Percentiles rank a stretch among this genome's conserved stretches.
Conservation (phyloP, 192 early-diverging fungal genomes). For the Linnemannia exigua region DNA sequence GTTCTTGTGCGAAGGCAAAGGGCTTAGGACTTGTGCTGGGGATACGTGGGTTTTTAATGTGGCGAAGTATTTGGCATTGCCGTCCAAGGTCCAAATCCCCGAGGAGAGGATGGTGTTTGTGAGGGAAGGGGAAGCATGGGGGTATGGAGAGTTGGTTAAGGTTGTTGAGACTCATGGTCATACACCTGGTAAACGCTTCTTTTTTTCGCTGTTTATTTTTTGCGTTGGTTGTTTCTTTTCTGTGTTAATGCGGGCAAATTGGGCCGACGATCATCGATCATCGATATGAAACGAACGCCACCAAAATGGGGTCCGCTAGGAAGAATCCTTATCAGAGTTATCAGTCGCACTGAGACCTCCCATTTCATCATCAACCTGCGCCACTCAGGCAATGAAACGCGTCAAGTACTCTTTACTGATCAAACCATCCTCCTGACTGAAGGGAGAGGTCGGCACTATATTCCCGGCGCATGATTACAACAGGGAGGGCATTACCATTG, state of each 20-base stretch:
- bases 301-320: neutral
- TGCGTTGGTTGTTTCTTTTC: neutral
- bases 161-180: slow-evolving; percentile 36
- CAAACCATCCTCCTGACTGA: neutral
- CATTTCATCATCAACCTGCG: too few relatives aligned
- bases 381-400: too few relatives aligned
- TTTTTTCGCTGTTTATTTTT: neutral
- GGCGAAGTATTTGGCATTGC: slow-evolving; percentile 11
- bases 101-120: slow-evolving; percentile 24
- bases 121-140: slow-evolving; percentile 28
- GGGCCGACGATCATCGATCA: neutral
- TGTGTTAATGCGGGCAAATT: neutral
- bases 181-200: slow-evolving; percentile 32
- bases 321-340: too few relatives aligned
- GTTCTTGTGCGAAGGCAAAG: slow-evolving; percentile 34
- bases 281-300: neutral
- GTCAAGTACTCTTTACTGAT: too few relatives aligned
- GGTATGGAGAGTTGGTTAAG: slow-evolving; percentile 21
- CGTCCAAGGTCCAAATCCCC: slow-evolving; percentile 11
- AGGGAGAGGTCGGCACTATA: slow-evolving; percentile 26
- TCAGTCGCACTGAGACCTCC: too few relatives aligned
- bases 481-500: slow-evolving; percentile 27
- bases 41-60: slow-evolving; percentile 34
- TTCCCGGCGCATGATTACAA: slow-evolving; percentile 44
- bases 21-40: slow-evolving; percentile 8